These are phyloP conservation scores for Globisporangium viniferum DNA, from an alignment of 352 stramenopile species.

Conservation along the genomic window DNA sequence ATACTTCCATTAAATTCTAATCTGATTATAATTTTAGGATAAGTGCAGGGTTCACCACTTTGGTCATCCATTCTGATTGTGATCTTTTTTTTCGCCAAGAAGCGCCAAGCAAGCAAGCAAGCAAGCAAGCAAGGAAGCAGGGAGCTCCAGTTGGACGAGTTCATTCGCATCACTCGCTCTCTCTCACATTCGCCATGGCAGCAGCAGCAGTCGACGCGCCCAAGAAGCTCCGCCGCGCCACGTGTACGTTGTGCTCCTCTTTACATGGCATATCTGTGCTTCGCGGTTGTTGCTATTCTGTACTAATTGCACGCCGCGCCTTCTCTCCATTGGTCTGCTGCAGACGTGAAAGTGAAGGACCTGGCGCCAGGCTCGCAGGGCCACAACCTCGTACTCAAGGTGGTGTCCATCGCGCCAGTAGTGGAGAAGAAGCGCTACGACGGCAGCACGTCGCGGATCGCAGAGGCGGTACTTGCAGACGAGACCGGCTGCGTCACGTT, in stretches of 20 bases:
- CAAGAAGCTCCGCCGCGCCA: conserved; percentile 9
- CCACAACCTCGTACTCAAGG: conserved; percentile 76
- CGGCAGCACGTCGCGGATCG: conserved; percentile 58
- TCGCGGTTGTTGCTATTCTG: not conserved
- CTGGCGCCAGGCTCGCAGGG: conserved; percentile 68
- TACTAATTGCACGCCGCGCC: not conserved
- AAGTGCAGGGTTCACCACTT: too few species aligned
- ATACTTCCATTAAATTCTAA: too few species aligned
- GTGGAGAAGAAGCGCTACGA: conserved; percentile 77
- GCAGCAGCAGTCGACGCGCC: conserved; percentile 1
- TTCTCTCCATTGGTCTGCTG: conserved; percentile 1
- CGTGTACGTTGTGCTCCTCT: not conserved
- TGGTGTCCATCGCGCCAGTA: conserved; percentile 53
- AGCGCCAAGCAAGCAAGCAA: not conserved
- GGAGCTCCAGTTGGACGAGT: conserved; percentile 8
- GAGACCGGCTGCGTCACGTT: conserved; percentile 83
- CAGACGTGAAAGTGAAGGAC: conserved; percentile 81
- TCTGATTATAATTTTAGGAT: too few species aligned
- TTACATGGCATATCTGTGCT: not conserved
- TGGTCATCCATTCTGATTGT: not conserved
- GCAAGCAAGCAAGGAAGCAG: not conserved
- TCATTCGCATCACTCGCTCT: conserved; percentile 1
- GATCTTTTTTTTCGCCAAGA: conserved; percentile 9
- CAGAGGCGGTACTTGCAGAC: conserved; percentile 73
- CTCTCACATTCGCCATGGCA: conserved; percentile 7